phyloP scores from a whole-genome alignment of 441 rosid genomes.

The Iberis amara region DNA sequence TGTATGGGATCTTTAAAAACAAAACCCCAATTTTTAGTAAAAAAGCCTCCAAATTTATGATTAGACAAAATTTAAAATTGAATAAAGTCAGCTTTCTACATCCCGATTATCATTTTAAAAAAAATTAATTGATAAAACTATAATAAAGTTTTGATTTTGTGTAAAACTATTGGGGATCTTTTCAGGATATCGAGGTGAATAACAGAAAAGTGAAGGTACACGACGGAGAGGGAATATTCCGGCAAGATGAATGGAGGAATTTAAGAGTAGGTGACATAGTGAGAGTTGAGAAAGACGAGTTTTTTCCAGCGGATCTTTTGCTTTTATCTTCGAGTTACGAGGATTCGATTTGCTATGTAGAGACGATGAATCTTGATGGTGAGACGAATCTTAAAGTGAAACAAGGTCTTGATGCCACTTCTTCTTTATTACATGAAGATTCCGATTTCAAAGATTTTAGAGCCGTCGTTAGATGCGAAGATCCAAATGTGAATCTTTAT shows the following conservation, averaged over 20 bases:
- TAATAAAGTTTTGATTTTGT: slow-evolving; percentile 1
- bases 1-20: too few relatives aligned
- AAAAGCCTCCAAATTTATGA: too few relatives aligned
- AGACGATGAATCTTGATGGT: slow-evolving; percentile 74
- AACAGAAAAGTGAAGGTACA: slow-evolving; percentile 52
- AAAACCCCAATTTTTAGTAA: too few relatives aligned
- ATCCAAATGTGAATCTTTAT: slow-evolving; percentile 62
- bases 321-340: slow-evolving; percentile 57
- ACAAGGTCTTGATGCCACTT: slow-evolving; percentile 51
- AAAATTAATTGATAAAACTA: neutral
- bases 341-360: slow-evolving; percentile 57
- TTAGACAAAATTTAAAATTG: too few relatives aligned
- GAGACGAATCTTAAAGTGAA: slow-evolving; percentile 63
- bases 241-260: slow-evolving; percentile 45
- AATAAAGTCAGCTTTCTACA: too few relatives aligned
- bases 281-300: slow-evolving; percentile 53
- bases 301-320: slow-evolving; percentile 62
- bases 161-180: neutral
- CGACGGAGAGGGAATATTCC: slow-evolving; percentile 38
- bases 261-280: slow-evolving; percentile 60
- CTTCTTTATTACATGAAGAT: slow-evolving; percentile 40
- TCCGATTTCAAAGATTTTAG: slow-evolving; percentile 40
- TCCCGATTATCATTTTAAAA: too few relatives aligned
- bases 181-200: slow-evolving; percentile 58
- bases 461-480: slow-evolving; percentile 53